These are phyloP conservation scores for Cercospora sesami DNA, from an alignment of 2,329 filamentous ascomycete species.

Conservation along the genomic window DNA sequence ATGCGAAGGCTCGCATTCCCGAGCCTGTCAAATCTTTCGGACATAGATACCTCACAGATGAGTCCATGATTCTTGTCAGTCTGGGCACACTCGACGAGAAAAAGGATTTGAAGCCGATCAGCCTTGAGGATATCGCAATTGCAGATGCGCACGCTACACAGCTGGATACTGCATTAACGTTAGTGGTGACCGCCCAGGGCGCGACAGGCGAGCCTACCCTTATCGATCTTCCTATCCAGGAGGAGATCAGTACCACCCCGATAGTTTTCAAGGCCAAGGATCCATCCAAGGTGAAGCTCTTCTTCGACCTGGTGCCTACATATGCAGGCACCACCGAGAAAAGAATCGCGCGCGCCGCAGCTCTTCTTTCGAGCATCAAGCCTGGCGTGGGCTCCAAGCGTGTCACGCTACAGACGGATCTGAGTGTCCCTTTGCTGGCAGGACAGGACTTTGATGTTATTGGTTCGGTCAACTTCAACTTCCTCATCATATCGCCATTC, in stretches of 20 bases:
- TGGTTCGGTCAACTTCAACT: conserved; percentile 94
- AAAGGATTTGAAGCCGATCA: conserved; percentile 72
- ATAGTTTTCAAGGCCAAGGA: conserved; percentile 84
- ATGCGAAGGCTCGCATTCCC: conserved; percentile 45
- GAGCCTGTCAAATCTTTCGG: conserved; percentile 94
- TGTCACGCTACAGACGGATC: conserved; percentile 89
- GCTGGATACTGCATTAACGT: conserved; percentile 87
- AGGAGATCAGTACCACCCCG: conserved; percentile 89
- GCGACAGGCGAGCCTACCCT: conserved; percentile 84
- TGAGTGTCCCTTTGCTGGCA: conserved; percentile 86
- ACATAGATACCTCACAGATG: conserved; percentile 86
- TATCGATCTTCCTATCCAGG: conserved; percentile 89
- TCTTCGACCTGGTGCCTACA: conserved; percentile 94
- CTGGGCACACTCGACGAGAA: conserved; percentile 94
- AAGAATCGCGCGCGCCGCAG: conserved; percentile 83
- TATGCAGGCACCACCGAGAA: conserved; percentile 82
- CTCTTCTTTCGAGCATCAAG: conserved; percentile 81
- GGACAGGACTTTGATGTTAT: conserved; percentile 83
- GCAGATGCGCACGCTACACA: conserved; percentile 87
- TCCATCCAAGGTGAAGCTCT: conserved; percentile 75
- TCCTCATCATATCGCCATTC: conserved; percentile 91
- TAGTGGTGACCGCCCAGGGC: conserved; percentile 83
- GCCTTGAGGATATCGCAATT: conserved; percentile 82
- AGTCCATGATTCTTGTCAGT: conserved; percentile 88
- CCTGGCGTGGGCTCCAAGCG: conserved; percentile 78